Percentiles rank a stretch among this genome's conserved stretches.
Conservation (phyloP, 2,329 filamentous ascomycete species). For the Colletotrichum sp. region DNA sequence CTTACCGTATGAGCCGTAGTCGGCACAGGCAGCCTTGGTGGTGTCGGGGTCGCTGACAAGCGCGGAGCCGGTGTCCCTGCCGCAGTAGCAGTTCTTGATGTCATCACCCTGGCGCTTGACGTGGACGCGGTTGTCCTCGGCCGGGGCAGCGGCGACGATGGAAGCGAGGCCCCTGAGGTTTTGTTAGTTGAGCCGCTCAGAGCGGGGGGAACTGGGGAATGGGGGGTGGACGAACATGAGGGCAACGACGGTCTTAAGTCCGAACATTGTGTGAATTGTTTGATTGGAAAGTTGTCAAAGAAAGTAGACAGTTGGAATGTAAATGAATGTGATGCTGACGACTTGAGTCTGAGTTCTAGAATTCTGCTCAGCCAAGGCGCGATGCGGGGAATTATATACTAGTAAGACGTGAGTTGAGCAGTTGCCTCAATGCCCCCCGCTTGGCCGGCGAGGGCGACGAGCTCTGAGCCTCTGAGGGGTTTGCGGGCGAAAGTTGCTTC, state of each 20-base stretch:
- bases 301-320: background rate
- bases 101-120: background rate
- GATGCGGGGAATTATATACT: background rate
- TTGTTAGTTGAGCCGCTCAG: background rate
- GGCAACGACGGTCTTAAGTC: background rate
- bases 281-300: background rate
- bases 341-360: background rate
- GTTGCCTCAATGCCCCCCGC: background rate
- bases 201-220: rapidly evolving
- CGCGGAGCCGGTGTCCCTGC: background rate
- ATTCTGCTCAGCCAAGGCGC: background rate
- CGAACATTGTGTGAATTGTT: background rate
- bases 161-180: background rate
- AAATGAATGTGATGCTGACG: background rate
- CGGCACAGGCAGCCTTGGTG: background rate
- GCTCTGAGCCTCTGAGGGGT: background rate
- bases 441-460: background rate
- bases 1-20: background rate
- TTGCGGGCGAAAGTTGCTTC: background rate
- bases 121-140: background rate
- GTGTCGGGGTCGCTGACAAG: background rate
- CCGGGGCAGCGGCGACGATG: background rate
- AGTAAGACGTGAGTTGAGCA: background rate
- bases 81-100: background rate
- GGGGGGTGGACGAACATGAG: background rate